These are phyloP conservation scores for Cyclanthera cordifolia DNA, from an alignment of 306 rosid genomes.

Conservation along the genomic window DNA sequence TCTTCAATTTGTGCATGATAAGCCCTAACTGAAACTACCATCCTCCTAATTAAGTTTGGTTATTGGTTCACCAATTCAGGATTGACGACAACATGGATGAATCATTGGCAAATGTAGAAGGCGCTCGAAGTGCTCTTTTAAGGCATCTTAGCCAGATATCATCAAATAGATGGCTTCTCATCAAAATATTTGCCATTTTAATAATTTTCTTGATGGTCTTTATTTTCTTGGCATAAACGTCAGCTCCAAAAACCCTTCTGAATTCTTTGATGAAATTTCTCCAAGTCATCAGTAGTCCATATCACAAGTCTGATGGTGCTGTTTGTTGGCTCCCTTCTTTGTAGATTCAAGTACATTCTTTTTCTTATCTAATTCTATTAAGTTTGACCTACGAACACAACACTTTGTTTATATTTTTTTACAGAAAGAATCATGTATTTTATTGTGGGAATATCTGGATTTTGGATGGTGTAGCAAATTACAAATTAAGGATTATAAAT, in stretches of 20 bases:
- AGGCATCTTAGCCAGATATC: constrained; percentile 78
- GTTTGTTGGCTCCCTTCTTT: not conserved
- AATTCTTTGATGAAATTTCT: constrained; percentile 17
- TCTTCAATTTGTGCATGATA: not conserved
- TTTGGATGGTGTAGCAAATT: not conserved
- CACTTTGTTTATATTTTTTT: not conserved
- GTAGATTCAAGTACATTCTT: not conserved
- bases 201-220: constrained; percentile 61
- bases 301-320: too few species aligned
- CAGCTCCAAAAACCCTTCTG: constrained; percentile 3
- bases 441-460: not conserved
- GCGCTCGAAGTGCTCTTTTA: constrained; percentile 74
- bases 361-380: not conserved
- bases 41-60: constrained; percentile 11
- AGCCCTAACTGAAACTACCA: constrained; percentile 1
- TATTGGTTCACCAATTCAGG: constrained; percentile 35
- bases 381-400: not conserved
- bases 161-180: constrained; percentile 79
- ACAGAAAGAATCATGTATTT: not conserved
- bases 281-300: not conserved
- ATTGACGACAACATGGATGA: constrained; percentile 91
- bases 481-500: not conserved
- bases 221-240: constrained; percentile 61
- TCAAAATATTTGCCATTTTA: constrained; percentile 67
- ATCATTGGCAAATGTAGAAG: constrained; percentile 79